Percentiles rank a stretch among this genome's conserved stretches.
Evolutionary conservation across 2,329 filamentous ascomycete species (phyloP).

Genomic region (Triangularia verruculosa): DNA sequence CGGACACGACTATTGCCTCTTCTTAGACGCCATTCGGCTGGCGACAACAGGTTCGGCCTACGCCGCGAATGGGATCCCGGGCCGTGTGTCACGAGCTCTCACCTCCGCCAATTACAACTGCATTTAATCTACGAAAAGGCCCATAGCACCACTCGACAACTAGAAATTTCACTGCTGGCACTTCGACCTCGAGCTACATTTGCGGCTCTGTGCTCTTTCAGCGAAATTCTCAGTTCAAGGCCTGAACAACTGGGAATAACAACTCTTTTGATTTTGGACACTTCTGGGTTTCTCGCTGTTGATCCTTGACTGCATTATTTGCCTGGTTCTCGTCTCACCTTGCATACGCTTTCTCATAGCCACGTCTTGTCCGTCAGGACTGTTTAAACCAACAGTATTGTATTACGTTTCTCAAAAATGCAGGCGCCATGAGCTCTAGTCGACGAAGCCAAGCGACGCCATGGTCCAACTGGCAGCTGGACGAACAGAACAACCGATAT

Average conservation of each 20-base stretch:
- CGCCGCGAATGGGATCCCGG: constrained; percentile 24
- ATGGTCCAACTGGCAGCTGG: constrained; percentile 34
- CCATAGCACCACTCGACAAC: constrained; percentile 12
- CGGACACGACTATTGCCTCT: background rate
- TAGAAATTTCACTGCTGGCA: constrained; percentile 4
- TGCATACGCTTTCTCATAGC: background rate
- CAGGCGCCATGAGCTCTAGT: constrained; percentile 18
- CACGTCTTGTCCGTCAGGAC: background rate
- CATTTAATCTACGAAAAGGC: constrained; percentile 25
- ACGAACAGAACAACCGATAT: constrained; percentile 27
- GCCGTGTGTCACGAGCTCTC: constrained; percentile 25
- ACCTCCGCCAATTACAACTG: constrained; percentile 25
- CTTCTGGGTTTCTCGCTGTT: background rate
- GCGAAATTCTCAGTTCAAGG: background rate
- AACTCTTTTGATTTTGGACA: background rate
- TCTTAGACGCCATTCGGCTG: constrained; percentile 22
- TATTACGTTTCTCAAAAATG: constrained; percentile 9
- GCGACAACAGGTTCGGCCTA: constrained; percentile 14
- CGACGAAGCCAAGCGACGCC: constrained; percentile 16
- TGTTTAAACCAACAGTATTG: background rate
- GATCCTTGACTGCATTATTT: background rate
- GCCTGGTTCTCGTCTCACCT: background rate
- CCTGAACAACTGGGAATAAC: background rate
- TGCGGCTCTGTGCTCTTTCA: constrained; percentile 21
- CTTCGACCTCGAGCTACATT: constrained; percentile 4